Percentiles rank a stretch among this genome's conserved stretches.
Evolutionary conservation across 306 rosid species (phyloP).

Genomic region (Cicer yamashitae): DNA sequence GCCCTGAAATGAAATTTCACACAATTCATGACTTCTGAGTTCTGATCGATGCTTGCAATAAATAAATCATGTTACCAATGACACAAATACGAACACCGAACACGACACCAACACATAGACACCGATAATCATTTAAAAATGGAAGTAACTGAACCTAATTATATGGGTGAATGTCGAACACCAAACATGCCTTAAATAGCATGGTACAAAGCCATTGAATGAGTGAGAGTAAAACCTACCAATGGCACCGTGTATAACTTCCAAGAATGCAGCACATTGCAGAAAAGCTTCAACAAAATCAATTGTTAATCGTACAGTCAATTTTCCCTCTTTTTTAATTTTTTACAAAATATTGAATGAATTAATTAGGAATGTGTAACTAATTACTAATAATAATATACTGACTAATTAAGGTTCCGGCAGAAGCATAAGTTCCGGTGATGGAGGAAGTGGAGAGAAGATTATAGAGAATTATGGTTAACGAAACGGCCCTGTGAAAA

Average conservation of each 20-base stretch:
- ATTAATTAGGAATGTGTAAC: background rate
- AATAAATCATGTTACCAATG: too few relatives aligned
- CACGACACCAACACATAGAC: too few relatives aligned
- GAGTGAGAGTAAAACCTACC: constrained; percentile 56
- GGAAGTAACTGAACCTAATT: too few relatives aligned
- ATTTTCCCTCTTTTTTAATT: too few relatives aligned
- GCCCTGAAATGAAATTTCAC: constrained; percentile 57
- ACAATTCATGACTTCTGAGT: background rate
- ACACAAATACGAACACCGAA: too few relatives aligned
- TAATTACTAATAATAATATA: background rate
- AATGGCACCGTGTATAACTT: constrained; percentile 83
- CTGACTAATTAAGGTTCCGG: constrained; percentile 70
- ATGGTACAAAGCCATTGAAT: background rate
- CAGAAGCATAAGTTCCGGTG: constrained; percentile 65
- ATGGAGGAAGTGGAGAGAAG: constrained; percentile 54
- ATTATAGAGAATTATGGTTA: constrained; percentile 50
- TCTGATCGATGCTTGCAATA: too few relatives aligned
- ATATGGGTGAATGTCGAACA: too few relatives aligned
- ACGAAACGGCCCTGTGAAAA: constrained; percentile 64
- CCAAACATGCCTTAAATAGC: too few relatives aligned
- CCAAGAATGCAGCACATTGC: constrained; percentile 84
- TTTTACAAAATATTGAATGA: background rate
- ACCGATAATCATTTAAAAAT: too few relatives aligned
- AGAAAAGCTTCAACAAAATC: constrained; percentile 60
- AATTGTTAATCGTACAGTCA: too few relatives aligned